Evolutionary conservation across 768 basidiomycete genomes (phyloP).

Genomic region (Pleurotus salmoneostramineus): DNA sequence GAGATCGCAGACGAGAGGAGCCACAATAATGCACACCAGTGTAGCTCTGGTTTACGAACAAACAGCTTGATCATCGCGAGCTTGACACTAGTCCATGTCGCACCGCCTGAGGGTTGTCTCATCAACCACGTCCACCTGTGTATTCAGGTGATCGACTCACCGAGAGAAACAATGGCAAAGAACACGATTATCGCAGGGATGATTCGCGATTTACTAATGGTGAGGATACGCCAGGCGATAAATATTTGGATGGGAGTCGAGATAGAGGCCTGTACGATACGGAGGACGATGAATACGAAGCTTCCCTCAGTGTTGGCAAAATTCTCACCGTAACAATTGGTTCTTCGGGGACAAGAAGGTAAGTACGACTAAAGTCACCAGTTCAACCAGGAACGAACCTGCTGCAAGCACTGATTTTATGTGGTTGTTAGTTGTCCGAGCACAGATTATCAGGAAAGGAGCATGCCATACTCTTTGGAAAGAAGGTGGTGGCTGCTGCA

Average conservation of each 20-base stretch:
- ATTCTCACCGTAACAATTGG: conserved; percentile 26
- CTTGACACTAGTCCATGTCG: conserved; percentile 34
- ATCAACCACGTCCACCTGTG: background rate
- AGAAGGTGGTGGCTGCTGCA: conserved; percentile 11
- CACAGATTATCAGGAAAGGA: background rate
- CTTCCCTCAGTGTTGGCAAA: too few relatives aligned
- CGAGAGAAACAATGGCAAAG: background rate
- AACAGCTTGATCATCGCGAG: conserved; percentile 32
- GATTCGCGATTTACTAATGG: background rate
- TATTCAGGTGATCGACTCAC: background rate
- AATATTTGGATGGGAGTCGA: conserved; percentile 5
- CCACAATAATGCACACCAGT: conserved; percentile 41
- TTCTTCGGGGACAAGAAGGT: conserved; percentile 14
- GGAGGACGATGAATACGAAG: background rate
- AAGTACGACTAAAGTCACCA: background rate
- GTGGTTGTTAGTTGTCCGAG: background rate
- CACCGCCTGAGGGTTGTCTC: conserved; percentile 26
- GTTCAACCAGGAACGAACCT: conserved; percentile 15
- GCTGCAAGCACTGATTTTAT: conserved; percentile 22
- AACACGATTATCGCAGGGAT: background rate
- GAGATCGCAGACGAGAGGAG: conserved; percentile 37
- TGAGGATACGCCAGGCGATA: background rate
- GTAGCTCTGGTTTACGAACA: conserved; percentile 36
- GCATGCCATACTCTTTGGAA: conserved; percentile 22
- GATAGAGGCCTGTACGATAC: conserved; percentile 1